Conservation (phyloP, 352 stramenopile genomes). For the Globisporangium viniferum region DNA sequence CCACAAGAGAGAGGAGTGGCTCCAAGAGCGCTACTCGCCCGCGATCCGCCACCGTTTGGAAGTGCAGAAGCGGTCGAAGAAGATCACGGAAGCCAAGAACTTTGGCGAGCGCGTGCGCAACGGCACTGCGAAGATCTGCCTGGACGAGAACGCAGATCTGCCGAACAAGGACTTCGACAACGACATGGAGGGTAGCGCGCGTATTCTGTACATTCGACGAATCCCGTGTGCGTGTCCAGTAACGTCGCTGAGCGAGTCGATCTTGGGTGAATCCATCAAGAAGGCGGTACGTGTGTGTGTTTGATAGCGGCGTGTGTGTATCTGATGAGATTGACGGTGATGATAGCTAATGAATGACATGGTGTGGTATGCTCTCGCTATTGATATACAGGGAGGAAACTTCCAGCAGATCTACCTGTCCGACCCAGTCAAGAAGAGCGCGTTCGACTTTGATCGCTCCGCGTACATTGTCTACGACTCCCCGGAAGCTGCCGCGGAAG, state of each 20-base stretch:
- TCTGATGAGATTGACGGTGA: constrained; percentile 1
- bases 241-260: constrained; percentile 58
- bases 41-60: constrained; percentile 66
- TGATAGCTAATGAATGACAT: constrained; percentile 1
- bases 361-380: neutral
- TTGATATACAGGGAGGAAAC: constrained; percentile 44
- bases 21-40: constrained; percentile 83
- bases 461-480: constrained; percentile 86
- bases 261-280: constrained; percentile 73
- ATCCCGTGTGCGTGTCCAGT: constrained; percentile 78
- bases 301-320: neutral
- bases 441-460: constrained; percentile 82
- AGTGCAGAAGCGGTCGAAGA: constrained; percentile 59
- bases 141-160: constrained; percentile 59
- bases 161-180: constrained; percentile 61
- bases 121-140: constrained; percentile 48
- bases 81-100: constrained; percentile 71
- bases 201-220: constrained; percentile 76
- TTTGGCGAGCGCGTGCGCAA: constrained; percentile 65
- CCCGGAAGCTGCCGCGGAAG: constrained; percentile 57
- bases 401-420: constrained; percentile 80
- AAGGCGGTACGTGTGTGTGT: constrained; percentile 56
- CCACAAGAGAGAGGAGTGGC: constrained; percentile 84
- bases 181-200: constrained; percentile 72
- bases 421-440: constrained; percentile 83